A percentile compares a stretch with the other conserved stretches of the same genome.
Evolutionary conservation across 2,329 filamentous ascomycete species (phyloP).

Genomic region (Chrysosporium keratinophilum): DNA sequence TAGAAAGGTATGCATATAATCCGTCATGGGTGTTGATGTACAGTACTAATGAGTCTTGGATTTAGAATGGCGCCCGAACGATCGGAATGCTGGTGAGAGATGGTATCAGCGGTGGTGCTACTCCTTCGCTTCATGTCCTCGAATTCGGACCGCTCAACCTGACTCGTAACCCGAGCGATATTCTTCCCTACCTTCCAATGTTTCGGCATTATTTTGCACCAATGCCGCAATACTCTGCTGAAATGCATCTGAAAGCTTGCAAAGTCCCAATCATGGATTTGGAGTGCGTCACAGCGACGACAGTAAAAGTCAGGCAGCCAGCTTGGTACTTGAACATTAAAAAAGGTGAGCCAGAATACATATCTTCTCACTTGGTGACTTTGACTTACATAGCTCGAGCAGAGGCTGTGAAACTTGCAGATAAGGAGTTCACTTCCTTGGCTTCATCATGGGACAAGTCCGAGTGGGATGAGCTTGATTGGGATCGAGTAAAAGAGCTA

Average conservation of each 20-base stretch:
- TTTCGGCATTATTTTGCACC: constrained; percentile 59
- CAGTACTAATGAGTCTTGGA: constrained; percentile 1
- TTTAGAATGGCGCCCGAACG: constrained; percentile 65
- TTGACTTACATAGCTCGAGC: constrained; percentile 7
- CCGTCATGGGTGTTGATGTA: neutral
- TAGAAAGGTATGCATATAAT: constrained; percentile 43
- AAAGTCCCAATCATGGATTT: constrained; percentile 67
- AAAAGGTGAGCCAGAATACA: constrained; percentile 34
- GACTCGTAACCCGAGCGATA: constrained; percentile 67
- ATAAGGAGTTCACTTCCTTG: constrained; percentile 57
- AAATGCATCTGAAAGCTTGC: constrained; percentile 57
- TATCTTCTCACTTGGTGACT: constrained; percentile 16
- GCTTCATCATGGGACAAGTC: constrained; percentile 63
- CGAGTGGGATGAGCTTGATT: constrained; percentile 75
- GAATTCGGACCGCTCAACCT: constrained; percentile 62
- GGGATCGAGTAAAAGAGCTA: constrained; percentile 71
- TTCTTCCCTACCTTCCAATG: constrained; percentile 67
- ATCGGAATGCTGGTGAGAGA: constrained; percentile 71
- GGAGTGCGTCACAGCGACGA: constrained; percentile 69
- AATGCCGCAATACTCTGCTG: constrained; percentile 54
- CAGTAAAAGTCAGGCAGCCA: constrained; percentile 43
- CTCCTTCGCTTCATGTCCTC: constrained; percentile 64
- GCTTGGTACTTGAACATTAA: constrained; percentile 41
- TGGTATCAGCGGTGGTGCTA: constrained; percentile 55
- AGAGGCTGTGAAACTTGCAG: constrained; percentile 50